Conservation (phyloP, 2,329 filamentous ascomycete genomes). For the Colletotrichum abscissum region DNA sequence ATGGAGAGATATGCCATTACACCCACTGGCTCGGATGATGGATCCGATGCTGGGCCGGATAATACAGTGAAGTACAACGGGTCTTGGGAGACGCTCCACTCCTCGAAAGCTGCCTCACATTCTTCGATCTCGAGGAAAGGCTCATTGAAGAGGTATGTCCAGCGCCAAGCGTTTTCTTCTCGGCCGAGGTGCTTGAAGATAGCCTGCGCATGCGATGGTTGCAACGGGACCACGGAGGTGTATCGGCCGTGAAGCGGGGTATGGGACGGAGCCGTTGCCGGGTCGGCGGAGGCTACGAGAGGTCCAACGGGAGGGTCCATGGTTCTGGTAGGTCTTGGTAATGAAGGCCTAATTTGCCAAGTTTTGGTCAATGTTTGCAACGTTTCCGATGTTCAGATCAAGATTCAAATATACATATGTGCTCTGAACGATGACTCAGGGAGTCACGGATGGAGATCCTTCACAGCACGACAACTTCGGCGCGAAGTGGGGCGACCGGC, state of each 20-base stretch:
- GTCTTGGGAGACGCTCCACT: slow-evolving; percentile 44
- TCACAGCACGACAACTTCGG: neutral
- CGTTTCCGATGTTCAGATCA: neutral
- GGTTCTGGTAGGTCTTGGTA: neutral
- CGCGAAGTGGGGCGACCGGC: slow-evolving; percentile 1
- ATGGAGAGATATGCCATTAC: slow-evolving; percentile 59
- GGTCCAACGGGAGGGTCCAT: slow-evolving; percentile 35
- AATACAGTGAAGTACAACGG: slow-evolving; percentile 58
- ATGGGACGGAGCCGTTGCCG: slow-evolving; percentile 36
- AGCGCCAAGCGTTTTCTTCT: slow-evolving; percentile 43
- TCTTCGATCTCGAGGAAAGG: slow-evolving; percentile 38
- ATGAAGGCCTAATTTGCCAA: neutral
- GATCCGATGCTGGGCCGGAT: slow-evolving; percentile 41
- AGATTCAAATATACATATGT: neutral
- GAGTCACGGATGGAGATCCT: neutral
- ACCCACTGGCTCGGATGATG: slow-evolving; percentile 51
- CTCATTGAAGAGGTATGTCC: slow-evolving; percentile 47
- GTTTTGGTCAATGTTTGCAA: neutral
- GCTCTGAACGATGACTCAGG: neutral
- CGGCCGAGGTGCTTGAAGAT: slow-evolving; percentile 48
- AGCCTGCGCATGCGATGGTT: slow-evolving; percentile 40
- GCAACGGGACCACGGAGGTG: slow-evolving; percentile 45
- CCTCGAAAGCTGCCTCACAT: slow-evolving; percentile 37
- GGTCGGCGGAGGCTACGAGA: slow-evolving; percentile 30
- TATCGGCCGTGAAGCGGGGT: slow-evolving; percentile 43